Evolutionary conservation across 2,329 filamentous ascomycete species (phyloP).

Genomic region (Fusarium poae): DNA sequence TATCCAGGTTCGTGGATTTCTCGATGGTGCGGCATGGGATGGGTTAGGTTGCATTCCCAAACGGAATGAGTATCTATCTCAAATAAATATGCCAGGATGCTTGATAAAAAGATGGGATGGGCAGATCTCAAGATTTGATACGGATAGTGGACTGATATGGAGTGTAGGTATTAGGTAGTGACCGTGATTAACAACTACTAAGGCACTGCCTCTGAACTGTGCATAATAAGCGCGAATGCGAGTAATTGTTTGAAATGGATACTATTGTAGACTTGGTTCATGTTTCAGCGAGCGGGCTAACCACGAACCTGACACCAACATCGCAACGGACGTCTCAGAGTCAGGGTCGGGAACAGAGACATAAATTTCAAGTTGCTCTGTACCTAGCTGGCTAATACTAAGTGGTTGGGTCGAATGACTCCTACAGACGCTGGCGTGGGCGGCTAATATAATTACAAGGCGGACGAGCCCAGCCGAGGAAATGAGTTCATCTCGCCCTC

Average conservation of each 20-base stretch:
- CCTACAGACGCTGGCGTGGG: constrained; percentile 29
- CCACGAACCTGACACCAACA: constrained; percentile 14
- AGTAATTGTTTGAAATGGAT: not conserved
- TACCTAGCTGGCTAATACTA: not conserved
- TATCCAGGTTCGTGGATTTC: constrained; percentile 46
- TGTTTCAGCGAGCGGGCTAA: constrained; percentile 22
- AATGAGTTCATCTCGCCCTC: constrained; percentile 39
- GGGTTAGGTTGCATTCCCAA: constrained; percentile 22
- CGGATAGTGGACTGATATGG: not conserved
- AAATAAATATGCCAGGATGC: constrained; percentile 35
- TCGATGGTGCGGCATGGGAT: constrained; percentile 17
- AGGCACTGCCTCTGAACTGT: constrained; percentile 2
- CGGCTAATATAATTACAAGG: constrained; percentile 35
- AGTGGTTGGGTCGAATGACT: constrained; percentile 4
- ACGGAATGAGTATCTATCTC: constrained; percentile 35
- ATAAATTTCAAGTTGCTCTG: not conserved
- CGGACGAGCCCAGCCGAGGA: constrained; percentile 22
- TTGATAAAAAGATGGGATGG: constrained; percentile 43
- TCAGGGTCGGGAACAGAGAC: constrained; percentile 18
- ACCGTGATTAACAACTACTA: not conserved
- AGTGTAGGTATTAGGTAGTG: not conserved
- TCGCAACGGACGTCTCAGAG: constrained; percentile 24
- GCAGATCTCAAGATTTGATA: constrained; percentile 43
- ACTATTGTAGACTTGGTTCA: not conserved
- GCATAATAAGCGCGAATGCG: not conserved